These are phyloP conservation scores for Fraxinus excelsior DNA, from an alignment of 257 asterid genomes.

Conservation along the genomic window DNA sequence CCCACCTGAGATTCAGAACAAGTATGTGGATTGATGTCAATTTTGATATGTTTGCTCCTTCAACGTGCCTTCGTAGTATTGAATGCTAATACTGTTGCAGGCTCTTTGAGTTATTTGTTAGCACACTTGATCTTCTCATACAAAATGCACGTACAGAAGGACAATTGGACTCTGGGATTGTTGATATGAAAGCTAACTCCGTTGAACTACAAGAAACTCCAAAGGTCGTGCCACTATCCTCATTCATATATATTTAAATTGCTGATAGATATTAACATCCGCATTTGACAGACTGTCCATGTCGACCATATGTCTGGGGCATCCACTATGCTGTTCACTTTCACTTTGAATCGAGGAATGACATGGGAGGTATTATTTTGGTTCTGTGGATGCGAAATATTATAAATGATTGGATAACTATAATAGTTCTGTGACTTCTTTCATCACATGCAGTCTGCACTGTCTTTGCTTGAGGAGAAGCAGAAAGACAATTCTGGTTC, in stretches of 20 bases:
- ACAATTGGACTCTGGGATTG: conserved; percentile 91
- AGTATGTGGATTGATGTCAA: conserved; percentile 47
- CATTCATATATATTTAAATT: conserved; percentile 30
- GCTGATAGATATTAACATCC: conserved; percentile 30
- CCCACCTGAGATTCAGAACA: conserved; percentile 90
- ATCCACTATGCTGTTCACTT: conserved; percentile 81
- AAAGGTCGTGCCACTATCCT: conserved; percentile 54
- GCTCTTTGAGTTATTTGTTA: conserved; percentile 90
- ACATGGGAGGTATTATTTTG: conserved; percentile 78
- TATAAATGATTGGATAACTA: background rate
- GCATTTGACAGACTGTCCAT: conserved; percentile 80
- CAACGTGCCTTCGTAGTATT: conserved; percentile 26
- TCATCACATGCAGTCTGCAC: conserved; percentile 67
- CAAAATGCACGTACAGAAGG: conserved; percentile 89
- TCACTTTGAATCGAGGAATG: conserved; percentile 89
- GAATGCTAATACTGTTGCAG: conserved; percentile 53
- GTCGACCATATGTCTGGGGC: conserved; percentile 94
- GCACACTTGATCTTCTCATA: conserved; percentile 76
- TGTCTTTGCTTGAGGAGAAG: conserved; percentile 76
- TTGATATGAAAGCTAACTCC: conserved; percentile 83
- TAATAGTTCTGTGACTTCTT: conserved; percentile 5
- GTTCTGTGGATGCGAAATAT: background rate
- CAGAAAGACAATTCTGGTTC: conserved; percentile 69
- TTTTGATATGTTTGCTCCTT: conserved; percentile 7
- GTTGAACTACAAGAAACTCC: conserved; percentile 75